A percentile compares a stretch with the other conserved stretches of the same genome.
Evolutionary conservation across 257 asterid genomes (phyloP).

Genomic region (Salvia miltiorrhiza): DNA sequence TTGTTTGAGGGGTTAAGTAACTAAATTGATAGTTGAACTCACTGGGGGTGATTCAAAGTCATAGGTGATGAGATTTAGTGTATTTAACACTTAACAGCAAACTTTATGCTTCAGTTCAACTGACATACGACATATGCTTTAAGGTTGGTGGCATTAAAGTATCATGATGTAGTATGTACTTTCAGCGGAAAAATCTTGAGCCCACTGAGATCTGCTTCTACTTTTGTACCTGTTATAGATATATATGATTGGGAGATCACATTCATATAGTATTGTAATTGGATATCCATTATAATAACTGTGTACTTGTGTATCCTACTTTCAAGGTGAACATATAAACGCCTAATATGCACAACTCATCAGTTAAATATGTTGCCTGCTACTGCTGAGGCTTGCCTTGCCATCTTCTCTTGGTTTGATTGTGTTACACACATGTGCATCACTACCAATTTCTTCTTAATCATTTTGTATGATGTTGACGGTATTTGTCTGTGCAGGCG

Average conservation of each 20-base stretch:
- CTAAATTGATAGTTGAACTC: neutral
- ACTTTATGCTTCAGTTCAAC: neutral
- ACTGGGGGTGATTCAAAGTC: neutral
- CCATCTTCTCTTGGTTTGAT: conserved; percentile 5
- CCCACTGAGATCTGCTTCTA: neutral
- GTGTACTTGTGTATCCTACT: neutral
- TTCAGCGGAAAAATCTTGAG: neutral
- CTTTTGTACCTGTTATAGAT: neutral
- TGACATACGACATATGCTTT: neutral
- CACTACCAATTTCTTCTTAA: neutral
- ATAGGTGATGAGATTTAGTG: neutral
- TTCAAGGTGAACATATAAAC: neutral
- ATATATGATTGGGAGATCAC: neutral
- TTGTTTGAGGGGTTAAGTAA: neutral
- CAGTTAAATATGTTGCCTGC: neutral
- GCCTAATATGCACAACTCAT: neutral
- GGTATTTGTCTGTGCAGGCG: conserved; percentile 39
- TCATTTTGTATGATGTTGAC: conserved; percentile 21
- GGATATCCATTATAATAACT: neutral
- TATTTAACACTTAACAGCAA: neutral
- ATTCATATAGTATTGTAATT: neutral
- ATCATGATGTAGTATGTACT: neutral
- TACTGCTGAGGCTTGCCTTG: neutral
- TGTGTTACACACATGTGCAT: neutral
- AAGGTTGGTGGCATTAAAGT: neutral